phyloP scores from a whole-genome alignment of 148 eudicot species.

The Rhododendron griersonianum region DNA sequence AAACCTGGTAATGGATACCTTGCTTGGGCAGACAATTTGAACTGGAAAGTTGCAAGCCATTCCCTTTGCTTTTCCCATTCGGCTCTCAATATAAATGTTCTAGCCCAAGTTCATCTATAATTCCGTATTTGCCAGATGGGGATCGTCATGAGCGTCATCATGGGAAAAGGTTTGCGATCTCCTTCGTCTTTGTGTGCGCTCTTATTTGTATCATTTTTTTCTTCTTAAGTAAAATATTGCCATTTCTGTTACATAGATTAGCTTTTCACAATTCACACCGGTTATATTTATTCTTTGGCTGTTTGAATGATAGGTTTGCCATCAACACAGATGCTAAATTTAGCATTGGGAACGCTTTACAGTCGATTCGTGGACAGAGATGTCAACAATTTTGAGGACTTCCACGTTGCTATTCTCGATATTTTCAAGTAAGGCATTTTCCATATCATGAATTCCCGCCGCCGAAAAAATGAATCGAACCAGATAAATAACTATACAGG shows the following conservation, averaged over 20 bases:
- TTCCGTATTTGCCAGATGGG: slow-evolving; percentile 41
- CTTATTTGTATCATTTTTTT: neutral
- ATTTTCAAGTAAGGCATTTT: slow-evolving; percentile 54
- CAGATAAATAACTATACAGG: neutral
- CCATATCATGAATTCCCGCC: neutral
- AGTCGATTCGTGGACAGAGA: slow-evolving; percentile 49
- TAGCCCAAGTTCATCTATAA: no score
- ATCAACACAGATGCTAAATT: slow-evolving; percentile 47
- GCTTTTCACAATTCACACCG: neutral
- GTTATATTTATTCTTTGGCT: neutral
- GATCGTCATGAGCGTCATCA: slow-evolving; percentile 33
- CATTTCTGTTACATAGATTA: neutral
- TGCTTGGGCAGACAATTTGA: slow-evolving; percentile 12
- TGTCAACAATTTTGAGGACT: slow-evolving; percentile 47
- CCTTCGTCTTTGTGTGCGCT: neutral
- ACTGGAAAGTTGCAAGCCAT: slow-evolving; percentile 8
- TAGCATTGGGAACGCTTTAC: slow-evolving; percentile 56
- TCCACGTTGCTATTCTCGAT: slow-evolving; percentile 68
- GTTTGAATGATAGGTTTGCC: slow-evolving; percentile 39
- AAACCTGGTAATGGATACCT: slow-evolving; percentile 18
- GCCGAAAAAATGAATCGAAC: neutral
- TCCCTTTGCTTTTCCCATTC: neutral
- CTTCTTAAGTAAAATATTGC: neutral
- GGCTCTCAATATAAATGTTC: neutral
- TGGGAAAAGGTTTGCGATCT: slow-evolving; percentile 45